Base-by-base conservation (phyloP, 805 yeast genomes). In the Debaryomyces castellii region DNA sequence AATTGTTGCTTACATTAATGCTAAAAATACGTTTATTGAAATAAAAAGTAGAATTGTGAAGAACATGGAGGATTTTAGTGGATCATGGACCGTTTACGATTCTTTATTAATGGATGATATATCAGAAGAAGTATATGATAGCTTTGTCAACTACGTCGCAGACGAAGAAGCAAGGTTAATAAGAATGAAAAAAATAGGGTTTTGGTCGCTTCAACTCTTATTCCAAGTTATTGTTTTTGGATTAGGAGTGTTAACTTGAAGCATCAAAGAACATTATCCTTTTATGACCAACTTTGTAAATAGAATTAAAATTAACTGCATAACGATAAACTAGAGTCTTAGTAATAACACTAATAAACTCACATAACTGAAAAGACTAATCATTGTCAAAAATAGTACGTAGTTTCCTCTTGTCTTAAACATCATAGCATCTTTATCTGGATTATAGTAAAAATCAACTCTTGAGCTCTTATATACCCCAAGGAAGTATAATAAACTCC, bases 81-180 rank as follows among this genome's bases (percentile, higher is more conserved):
- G 99, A 0, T 81, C 96, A 6, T 94, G 99, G 99, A 92, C 99
- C 1, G 75, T 89, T 2, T 94, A 90, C 64, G 99, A 94, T 62
- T 85, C 94, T 22, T 73, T 85, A 43, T 71, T 94, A 48, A 89
- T 92, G 96, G 94, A 87, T 59, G 97, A 92, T 59, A 74, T 94
- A 41, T 85, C 94, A 23, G 83, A 83, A 24, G 95, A 89, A 53
- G 94, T 92, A 4, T 92, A 92, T 64, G 90, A 89, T 53, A 90
- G 94, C 14, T 89, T 94, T 66, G 96, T 85, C 2, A 78, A 83
- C 37, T 91, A 91, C 57, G 96, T 89, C 17, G 85, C 85, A 9
- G 95, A 94, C 63, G 97, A 94, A 53, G 87, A 88, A 53, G 81
- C 82, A 30, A 73, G 94, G 40, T 71, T 81, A 11, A 71, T 82